These are phyloP conservation scores for Talinum fruticosum DNA, from an alignment of 148 eudicot genomes.

Conservation along the genomic window DNA sequence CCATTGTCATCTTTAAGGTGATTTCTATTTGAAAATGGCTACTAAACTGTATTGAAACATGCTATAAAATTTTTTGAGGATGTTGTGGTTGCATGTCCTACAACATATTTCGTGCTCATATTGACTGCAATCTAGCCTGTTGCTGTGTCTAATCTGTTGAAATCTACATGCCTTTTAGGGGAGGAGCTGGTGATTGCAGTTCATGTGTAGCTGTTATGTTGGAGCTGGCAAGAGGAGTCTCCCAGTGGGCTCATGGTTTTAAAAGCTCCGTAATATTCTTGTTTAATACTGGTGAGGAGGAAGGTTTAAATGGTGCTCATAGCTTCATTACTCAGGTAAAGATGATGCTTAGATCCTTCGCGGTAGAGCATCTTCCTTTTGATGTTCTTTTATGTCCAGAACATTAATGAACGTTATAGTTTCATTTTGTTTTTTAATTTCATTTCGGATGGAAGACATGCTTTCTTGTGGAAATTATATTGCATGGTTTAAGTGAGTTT, in stretches of 20 bases:
- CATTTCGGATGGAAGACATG: background rate
- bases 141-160: background rate
- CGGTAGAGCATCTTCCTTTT: background rate
- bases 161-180: constrained; percentile 42
- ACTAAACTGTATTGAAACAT: background rate
- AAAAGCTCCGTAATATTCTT: constrained; percentile 79
- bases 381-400: background rate
- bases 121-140: background rate
- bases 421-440: background rate
- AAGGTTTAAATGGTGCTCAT: constrained; percentile 96
- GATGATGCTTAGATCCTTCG: background rate
- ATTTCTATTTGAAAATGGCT: background rate
- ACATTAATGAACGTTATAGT: background rate
- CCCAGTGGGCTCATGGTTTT: constrained; percentile 96
- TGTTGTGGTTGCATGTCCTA: background rate
- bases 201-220: constrained; percentile 94
- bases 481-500: constrained; percentile 3
- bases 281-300: constrained; percentile 96
- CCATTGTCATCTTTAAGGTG: background rate
- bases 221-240: constrained; percentile 92
- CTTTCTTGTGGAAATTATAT: background rate
- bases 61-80: background rate
- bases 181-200: constrained; percentile 99
- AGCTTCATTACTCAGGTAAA: constrained; percentile 92
- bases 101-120: background rate